These are phyloP conservation scores for Vanrija humicola DNA, from an alignment of 1,284 basidiomycete genomes.

Conservation along the genomic window DNA sequence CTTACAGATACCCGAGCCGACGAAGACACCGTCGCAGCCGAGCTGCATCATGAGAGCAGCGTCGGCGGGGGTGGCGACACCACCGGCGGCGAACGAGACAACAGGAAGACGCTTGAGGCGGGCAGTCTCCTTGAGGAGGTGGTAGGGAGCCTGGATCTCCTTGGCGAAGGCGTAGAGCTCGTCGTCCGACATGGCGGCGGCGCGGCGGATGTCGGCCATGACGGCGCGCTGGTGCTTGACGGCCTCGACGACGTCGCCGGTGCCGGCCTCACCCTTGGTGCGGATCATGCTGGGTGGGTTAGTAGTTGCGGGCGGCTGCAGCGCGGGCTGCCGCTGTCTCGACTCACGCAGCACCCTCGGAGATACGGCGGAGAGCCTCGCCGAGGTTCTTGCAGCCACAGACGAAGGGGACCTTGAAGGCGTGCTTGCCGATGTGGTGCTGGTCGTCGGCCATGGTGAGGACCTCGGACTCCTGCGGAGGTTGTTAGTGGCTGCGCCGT, in stretches of 20 bases:
- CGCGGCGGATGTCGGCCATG: constrained; percentile 77
- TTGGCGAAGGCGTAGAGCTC: constrained; percentile 94
- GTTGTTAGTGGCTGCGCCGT: not conserved
- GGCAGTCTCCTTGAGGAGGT: constrained; percentile 94
- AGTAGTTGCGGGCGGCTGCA: not conserved
- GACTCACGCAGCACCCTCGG: constrained; percentile 84
- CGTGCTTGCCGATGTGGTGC: constrained; percentile 74
- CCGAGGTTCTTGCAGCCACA: constrained; percentile 60
- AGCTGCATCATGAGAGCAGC: constrained; percentile 99
- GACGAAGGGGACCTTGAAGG: constrained; percentile 71
- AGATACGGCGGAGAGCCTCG: constrained; percentile 92
- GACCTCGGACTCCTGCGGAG: constrained; percentile 73
- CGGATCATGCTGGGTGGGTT: constrained; percentile 62
- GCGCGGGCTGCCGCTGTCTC: no score
- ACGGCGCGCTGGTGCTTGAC: constrained; percentile 87
- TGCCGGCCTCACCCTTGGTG: constrained; percentile 96
- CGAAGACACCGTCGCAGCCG: constrained; percentile 94
- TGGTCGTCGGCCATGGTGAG: constrained; percentile 93
- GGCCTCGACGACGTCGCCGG: constrained; percentile 96
- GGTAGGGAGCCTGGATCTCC: constrained; percentile 89
- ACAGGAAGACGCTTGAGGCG: constrained; percentile 89
- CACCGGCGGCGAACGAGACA: constrained; percentile 85
- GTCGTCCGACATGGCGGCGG: constrained; percentile 84
- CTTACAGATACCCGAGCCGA: constrained; percentile 91
- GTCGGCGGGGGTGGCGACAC: constrained; percentile 92